These are phyloP conservation scores for Zoysia matrella DNA, from an alignment of 202 grass and related monocot species.

Conservation along the genomic window DNA sequence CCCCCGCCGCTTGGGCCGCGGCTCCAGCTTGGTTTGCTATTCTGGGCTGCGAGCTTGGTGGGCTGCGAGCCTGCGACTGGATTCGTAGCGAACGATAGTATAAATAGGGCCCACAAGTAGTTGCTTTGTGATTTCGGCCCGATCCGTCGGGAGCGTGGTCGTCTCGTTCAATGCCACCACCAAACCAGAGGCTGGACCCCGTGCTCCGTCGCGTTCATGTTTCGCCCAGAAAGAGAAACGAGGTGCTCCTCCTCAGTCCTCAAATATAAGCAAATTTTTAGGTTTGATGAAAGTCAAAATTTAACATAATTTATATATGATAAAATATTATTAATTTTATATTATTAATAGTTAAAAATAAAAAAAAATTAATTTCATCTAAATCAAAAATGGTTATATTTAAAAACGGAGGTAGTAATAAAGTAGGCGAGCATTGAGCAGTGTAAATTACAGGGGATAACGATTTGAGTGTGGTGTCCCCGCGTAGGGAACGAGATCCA, in stretches of 20 bases:
- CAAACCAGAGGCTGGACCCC: not conserved
- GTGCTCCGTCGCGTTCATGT: not conserved
- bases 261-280: too few relatives aligned
- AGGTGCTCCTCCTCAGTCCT: too few relatives aligned
- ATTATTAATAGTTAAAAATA: too few relatives aligned
- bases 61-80: conserved; percentile 1
- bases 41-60: conserved; percentile 5
- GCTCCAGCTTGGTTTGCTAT: not conserved
- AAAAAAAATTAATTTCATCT: too few relatives aligned
- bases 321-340: too few relatives aligned
- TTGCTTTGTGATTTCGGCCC: not conserved
- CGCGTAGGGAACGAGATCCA: not conserved
- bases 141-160: not conserved
- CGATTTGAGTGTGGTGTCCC: not conserved
- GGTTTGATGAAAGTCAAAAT: too few relatives aligned
- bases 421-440: too few relatives aligned
- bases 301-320: too few relatives aligned
- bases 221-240: not conserved
- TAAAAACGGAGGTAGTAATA: too few relatives aligned
- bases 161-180: not conserved
- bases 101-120: not conserved
- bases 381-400: too few relatives aligned
- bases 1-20: too few relatives aligned
- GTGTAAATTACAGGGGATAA: not conserved
- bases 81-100: not conserved